A percentile compares a stretch with the other conserved stretches of the same genome.
Conservation (phyloP, 2,329 filamentous ascomycete genomes). For the Calonectria henricotiae region DNA sequence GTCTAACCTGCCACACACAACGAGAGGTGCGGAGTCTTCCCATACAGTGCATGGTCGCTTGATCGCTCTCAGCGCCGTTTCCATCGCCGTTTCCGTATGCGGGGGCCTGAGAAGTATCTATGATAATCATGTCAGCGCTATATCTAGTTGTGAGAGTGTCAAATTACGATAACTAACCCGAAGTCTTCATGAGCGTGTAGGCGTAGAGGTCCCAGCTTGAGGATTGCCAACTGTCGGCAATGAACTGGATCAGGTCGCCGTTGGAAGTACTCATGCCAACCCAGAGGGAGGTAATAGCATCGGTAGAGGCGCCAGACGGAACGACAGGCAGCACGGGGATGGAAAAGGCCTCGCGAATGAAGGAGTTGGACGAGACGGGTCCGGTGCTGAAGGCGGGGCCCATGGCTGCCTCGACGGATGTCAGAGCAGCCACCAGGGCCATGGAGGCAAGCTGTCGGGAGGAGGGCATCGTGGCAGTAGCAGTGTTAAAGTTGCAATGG, state of each 20-base stretch:
- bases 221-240: conserved; percentile 58
- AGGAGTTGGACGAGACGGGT: conserved; percentile 59
- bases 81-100: conserved; percentile 38
- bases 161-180: conserved; percentile 32
- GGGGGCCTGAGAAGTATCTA: conserved; percentile 39
- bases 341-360: conserved; percentile 63
- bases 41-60: conserved; percentile 48
- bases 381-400: conserved; percentile 63
- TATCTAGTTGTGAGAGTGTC: background rate
- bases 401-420: conserved; percentile 51
- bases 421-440: conserved; percentile 29
- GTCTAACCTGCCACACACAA: background rate
- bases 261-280: conserved; percentile 66
- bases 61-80: conserved; percentile 37
- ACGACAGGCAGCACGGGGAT: conserved; percentile 62
- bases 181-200: conserved; percentile 60
- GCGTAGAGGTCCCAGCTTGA: conserved; percentile 61
- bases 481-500: background rate
- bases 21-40: fast-evolving
- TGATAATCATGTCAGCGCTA: background rate
- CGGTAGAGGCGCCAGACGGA: conserved; percentile 58
- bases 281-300: conserved; percentile 61
- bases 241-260: conserved; percentile 65
- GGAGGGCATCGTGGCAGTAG: conserved; percentile 42
- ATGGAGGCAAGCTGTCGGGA: conserved; percentile 40